Evolutionary conservation across 1,139 yeast genomes (phyloP).

Genomic region (Suhomyces maxii): DNA sequence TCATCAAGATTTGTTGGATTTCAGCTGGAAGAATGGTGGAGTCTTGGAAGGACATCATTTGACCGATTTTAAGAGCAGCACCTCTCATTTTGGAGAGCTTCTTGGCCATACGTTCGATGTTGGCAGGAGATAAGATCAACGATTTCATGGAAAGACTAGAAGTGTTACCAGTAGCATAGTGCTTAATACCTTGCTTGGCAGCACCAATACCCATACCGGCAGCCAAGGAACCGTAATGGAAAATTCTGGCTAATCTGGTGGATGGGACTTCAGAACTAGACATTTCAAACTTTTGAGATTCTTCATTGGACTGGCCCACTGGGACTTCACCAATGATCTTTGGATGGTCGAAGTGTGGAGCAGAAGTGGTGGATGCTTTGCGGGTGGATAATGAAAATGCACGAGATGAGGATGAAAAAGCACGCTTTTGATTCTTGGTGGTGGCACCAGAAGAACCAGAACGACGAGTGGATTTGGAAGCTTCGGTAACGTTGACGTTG

Average conservation of each 20-base stretch:
- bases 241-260: constrained; percentile 78
- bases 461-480: neutral
- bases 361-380: constrained; percentile 21
- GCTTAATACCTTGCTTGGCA: constrained; percentile 72
- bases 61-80: constrained; percentile 95
- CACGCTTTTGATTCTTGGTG: constrained; percentile 1
- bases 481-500: neutral
- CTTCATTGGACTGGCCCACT: constrained; percentile 27
- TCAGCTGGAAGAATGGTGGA: constrained; percentile 81
- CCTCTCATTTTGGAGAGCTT: constrained; percentile 95
- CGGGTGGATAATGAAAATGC: neutral
- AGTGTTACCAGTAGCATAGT: constrained; percentile 53
- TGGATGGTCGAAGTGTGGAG: constrained; percentile 13
- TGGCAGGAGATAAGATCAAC: constrained; percentile 72
- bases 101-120: constrained; percentile 83
- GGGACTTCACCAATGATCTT: constrained; percentile 9
- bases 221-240: constrained; percentile 91
- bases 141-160: constrained; percentile 54
- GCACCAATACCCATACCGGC: constrained; percentile 90
- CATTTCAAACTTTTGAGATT: constrained; percentile 45
- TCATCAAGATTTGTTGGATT: constrained; percentile 72
- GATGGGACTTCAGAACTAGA: constrained; percentile 79
- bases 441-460: neutral
- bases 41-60: constrained; percentile 92
- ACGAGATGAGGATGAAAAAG: constrained; percentile 4